These are phyloP conservation scores for Suillus americanus DNA, from an alignment of 768 basidiomycete genomes.

Conservation along the genomic window DNA sequence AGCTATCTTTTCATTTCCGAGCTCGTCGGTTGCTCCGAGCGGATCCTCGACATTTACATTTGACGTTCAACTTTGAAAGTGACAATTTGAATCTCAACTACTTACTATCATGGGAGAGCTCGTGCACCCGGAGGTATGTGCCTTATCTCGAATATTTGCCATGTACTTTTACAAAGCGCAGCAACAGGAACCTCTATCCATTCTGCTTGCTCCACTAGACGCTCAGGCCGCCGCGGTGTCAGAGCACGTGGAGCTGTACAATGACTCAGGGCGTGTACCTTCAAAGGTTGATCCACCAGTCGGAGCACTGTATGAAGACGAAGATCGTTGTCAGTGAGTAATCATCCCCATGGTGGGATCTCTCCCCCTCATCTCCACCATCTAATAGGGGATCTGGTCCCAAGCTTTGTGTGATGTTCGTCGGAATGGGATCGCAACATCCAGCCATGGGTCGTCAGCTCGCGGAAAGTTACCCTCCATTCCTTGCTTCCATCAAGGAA, in stretches of 20 bases:
- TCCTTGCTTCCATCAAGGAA: conserved; percentile 29
- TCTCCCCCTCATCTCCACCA: conserved; percentile 1
- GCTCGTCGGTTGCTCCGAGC: conserved; percentile 2
- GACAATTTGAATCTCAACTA: background rate
- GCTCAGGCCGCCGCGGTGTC: background rate
- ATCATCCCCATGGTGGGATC: background rate
- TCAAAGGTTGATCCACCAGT: background rate
- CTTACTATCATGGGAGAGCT: background rate
- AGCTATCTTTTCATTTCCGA: conserved; percentile 4
- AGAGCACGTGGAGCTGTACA: background rate
- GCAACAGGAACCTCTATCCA: background rate
- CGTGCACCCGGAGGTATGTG: background rate
- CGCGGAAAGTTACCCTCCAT: conserved; percentile 30
- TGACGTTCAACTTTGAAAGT: background rate
- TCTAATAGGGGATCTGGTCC: conserved; percentile 14
- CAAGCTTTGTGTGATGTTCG: conserved; percentile 35
- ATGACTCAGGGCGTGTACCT: background rate
- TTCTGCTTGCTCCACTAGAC: background rate
- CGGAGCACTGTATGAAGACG: background rate
- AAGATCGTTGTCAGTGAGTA: background rate
- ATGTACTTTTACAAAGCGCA: background rate
- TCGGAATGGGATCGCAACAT: conserved; percentile 38
- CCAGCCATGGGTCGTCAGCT: conserved; percentile 37
- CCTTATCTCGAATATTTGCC: background rate
- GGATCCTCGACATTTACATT: conserved; percentile 1